Conservation (phyloP, 441 rosid species). For the Gossypium davidsonii region DNA sequence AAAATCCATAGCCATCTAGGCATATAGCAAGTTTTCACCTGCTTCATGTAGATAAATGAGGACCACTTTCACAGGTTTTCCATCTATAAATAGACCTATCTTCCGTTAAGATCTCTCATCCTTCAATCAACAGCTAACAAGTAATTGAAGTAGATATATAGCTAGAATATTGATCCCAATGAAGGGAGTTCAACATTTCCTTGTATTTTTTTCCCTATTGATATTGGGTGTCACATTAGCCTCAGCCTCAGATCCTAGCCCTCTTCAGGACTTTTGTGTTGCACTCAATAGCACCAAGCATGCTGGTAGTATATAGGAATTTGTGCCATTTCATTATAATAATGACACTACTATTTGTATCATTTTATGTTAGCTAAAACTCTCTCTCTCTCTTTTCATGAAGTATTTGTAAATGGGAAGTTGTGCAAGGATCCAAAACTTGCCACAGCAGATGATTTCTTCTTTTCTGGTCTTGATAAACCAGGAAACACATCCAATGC, state of each 20-base stretch:
- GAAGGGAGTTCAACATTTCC: constrained; percentile 10
- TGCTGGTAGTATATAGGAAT: constrained; percentile 22
- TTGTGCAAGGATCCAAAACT: constrained; percentile 44
- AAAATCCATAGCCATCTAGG: background rate
- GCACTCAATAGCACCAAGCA: constrained; percentile 19
- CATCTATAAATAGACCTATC: background rate
- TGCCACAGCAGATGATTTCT: constrained; percentile 33
- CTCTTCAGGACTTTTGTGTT: constrained; percentile 41
- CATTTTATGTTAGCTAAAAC: background rate
- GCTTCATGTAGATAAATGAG: background rate
- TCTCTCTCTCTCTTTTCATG: background rate
- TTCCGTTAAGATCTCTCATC: background rate
- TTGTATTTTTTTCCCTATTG: constrained; percentile 20
- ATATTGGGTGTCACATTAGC: constrained; percentile 14
- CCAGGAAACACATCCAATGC: constrained; percentile 31
- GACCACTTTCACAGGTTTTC: background rate
- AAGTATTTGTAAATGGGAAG: constrained; percentile 53
- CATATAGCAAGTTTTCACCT: background rate
- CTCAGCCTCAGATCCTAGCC: constrained; percentile 32
- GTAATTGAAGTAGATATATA: background rate
- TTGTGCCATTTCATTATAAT: background rate
- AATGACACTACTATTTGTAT: background rate
- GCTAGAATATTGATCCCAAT: constrained; percentile 12
- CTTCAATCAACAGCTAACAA: background rate
- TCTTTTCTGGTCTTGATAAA: constrained; percentile 33